Percentiles rank a stretch among this genome's conserved stretches.
Evolutionary conservation across 768 basidiomycete genomes (phyloP).

Genomic region (Hortiboletus flavorubellus): DNA sequence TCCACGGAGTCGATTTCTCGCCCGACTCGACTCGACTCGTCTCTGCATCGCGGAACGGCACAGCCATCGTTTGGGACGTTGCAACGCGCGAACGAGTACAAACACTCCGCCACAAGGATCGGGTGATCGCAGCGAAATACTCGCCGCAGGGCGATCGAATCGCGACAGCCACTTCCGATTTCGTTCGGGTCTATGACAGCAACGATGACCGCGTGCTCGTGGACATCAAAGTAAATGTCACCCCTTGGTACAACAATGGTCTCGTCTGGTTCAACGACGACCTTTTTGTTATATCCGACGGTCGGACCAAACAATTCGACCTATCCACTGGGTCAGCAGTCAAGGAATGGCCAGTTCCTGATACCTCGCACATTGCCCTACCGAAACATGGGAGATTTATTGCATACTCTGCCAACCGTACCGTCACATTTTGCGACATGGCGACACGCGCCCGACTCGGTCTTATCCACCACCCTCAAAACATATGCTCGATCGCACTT

Average conservation of each 20-base stretch:
- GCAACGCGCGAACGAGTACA: not conserved
- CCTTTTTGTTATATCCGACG: too few relatives aligned
- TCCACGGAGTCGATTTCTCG: not conserved
- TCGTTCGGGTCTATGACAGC: not conserved
- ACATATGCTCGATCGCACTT: not conserved
- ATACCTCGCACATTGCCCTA: too few relatives aligned
- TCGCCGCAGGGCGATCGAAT: not conserved
- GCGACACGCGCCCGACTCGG: not conserved
- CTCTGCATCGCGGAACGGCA: not conserved
- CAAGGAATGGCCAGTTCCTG: too few relatives aligned
- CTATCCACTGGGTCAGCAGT: too few relatives aligned
- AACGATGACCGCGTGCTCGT: not conserved
- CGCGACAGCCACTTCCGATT: not conserved
- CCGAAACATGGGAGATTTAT: too few relatives aligned
- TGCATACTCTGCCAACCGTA: too few relatives aligned
- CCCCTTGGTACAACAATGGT: too few relatives aligned
- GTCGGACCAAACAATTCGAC: too few relatives aligned
- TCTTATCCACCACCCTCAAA: not conserved
- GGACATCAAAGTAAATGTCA: not conserved
- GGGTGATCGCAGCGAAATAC: not conserved
- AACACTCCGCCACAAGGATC: not conserved
- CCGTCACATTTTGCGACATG: too few relatives aligned
- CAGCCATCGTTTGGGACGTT: not conserved
- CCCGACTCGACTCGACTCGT: slow-evolving; percentile 1
- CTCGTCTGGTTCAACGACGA: too few relatives aligned